Conservation (phyloP, 1,139 yeast genomes). For the Protomyces inundatus region DNA sequence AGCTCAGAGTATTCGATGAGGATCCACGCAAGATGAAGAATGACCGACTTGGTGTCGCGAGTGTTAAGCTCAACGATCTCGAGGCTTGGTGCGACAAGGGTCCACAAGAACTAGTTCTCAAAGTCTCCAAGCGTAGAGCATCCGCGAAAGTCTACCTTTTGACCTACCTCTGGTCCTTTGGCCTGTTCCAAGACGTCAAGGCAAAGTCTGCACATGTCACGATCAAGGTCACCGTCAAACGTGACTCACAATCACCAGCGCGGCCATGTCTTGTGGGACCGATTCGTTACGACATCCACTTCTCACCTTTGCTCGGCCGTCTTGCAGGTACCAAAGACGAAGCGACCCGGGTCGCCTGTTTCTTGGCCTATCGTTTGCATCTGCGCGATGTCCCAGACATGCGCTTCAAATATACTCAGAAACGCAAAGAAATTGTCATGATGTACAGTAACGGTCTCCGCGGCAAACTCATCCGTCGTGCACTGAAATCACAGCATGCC, state of each 20-base stretch:
- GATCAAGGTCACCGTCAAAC: conserved; percentile 1
- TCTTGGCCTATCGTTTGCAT: conserved; percentile 15
- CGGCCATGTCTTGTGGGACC: conserved; percentile 15
- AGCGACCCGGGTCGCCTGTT: conserved; percentile 4
- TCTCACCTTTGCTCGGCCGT: conserved; percentile 21
- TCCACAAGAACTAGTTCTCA: conserved; percentile 2
- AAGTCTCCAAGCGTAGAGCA: conserved; percentile 21
- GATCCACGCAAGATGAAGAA: conserved; percentile 20
- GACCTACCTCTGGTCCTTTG: conserved; percentile 2
- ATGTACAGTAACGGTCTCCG: conserved; percentile 18
- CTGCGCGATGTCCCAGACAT: conserved; percentile 23
- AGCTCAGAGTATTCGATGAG: conserved; percentile 14
- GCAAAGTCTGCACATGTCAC: conserved; percentile 6
- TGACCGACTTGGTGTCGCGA: conserved; percentile 17
- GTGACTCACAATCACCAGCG: not conserved
- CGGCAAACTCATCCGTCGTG: conserved; percentile 15
- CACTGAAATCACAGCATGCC: conserved; percentile 15
- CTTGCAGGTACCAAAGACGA: conserved; percentile 9
- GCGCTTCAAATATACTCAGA: conserved; percentile 9
- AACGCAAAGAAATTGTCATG: conserved; percentile 19
- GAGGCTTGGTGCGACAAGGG: conserved; percentile 6
- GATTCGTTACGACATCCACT: conserved; percentile 11
- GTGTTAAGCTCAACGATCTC: not conserved
- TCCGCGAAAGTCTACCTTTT: conserved; percentile 4
- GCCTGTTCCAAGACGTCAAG: conserved; percentile 1